Base-by-base conservation (phyloP, 768 basidiomycete genomes). In the Tephrocybe sp. region DNA sequence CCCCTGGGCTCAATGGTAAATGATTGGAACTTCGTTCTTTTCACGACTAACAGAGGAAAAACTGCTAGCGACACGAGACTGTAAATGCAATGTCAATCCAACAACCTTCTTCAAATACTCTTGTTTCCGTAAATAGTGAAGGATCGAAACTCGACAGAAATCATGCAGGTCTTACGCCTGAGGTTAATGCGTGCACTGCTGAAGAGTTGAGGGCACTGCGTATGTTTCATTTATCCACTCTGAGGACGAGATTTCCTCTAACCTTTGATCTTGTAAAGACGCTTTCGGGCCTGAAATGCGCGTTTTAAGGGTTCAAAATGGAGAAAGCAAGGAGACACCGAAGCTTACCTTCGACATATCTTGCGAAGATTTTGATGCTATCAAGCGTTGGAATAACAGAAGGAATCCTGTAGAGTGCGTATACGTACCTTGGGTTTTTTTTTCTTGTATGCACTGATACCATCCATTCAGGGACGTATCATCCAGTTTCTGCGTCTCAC, bases 401-500 rank as follows among this genome's bases (percentile, higher is more conserved):
- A 62, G 56, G 16, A 63, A 68, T 14, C 60, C 62, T 12, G 56
- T 58, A 32, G 52, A 55, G 77, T 76, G 54, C 22, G 73, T 71
- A 13, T 14, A 19, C 17, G 16, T 16, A 34, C 16, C 22, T 45
- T 19, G 22, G 19, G n/a, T 7, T 41, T 38, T 16, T 19, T 35
- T 39, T 57, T 41, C 16, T 52, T 50, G 26, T 16, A 36, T 41
- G 23, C 32, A 51, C 6, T 38, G n/a, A 30, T 39, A 6, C 1
- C 19, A 17, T 38, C 11, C 12, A 19, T 53, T 38, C 36, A 75
- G 76, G 19, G 62, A 71, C 38, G 45, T 75, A 19, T 42, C 60
- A 26, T 49, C 59, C 13, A 71, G 70, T 34, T 58, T 74, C 19
- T 81, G 78, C 46, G 53, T 79, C 20, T 76, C 76, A 2, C 58